Evolutionary conservation across 495 filamentous ascomycete species (phyloP).

Genomic region (Neurospora cerealis): DNA sequence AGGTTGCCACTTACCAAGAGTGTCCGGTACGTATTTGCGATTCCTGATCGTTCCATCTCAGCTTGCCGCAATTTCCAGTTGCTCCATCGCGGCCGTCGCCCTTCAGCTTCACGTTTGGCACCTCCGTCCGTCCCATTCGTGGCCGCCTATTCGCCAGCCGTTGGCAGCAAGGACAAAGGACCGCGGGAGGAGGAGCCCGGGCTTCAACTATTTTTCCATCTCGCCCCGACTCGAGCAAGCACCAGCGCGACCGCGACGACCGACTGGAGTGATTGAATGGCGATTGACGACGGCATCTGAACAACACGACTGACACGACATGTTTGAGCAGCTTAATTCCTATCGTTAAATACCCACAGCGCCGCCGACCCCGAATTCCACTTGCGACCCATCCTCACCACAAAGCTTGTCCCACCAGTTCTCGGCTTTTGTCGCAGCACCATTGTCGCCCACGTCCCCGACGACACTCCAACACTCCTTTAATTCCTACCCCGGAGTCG

Average conservation of each 20-base stretch:
- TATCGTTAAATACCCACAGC: constrained; percentile 6
- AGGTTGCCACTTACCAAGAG: neutral
- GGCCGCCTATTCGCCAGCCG: neutral
- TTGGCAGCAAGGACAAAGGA: neutral
- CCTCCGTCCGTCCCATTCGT: neutral
- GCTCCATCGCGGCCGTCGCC: neutral
- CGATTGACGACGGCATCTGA: neutral
- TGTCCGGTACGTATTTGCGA: neutral
- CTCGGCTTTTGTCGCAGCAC: constrained; percentile 8
- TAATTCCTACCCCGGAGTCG: constrained; percentile 7
- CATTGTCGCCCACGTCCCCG: constrained; percentile 15
- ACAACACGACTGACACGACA: constrained; percentile 15
- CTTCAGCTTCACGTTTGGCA: neutral
- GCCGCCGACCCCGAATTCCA: constrained; percentile 8
- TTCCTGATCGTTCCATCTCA: neutral
- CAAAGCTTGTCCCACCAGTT: constrained; percentile 11
- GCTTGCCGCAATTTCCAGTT: neutral
- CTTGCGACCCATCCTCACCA: constrained; percentile 10
- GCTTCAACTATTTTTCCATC: neutral
- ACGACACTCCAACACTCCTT: constrained; percentile 2
- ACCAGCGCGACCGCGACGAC: neutral
- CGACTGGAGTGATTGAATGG: neutral
- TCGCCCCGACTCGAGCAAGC: neutral
- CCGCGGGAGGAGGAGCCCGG: neutral
- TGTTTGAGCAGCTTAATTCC: constrained; percentile 11